A percentile compares a stretch with the other conserved stretches of the same genome.
Evolutionary conservation across 2,329 filamentous ascomycete genomes (phyloP).

Genomic region (Metarhizium anisopliae): DNA sequence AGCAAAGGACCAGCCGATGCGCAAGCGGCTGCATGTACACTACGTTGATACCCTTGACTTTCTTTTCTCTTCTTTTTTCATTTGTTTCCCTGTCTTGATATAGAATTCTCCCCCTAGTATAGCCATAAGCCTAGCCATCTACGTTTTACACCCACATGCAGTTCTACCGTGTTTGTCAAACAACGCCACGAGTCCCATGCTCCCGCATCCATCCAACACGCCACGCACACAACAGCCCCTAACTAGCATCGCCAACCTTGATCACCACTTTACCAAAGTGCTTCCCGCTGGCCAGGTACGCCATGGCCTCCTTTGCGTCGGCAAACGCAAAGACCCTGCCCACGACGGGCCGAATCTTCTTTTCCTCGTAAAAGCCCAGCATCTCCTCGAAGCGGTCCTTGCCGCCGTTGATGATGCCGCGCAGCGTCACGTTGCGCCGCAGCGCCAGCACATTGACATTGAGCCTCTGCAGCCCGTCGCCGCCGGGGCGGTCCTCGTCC

Average conservation of each 20-base stretch:
- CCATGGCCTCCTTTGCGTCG: conserved; percentile 38
- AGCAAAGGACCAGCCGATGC: too few relatives aligned
- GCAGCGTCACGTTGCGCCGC: conserved; percentile 35
- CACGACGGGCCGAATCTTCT: conserved; percentile 37
- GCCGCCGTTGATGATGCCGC: conserved; percentile 54
- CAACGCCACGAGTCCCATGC: too few relatives aligned
- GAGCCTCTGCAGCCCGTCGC: conserved; percentile 30
- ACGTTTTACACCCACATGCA: too few relatives aligned
- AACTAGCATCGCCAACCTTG: conserved; percentile 17
- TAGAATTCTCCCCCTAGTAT: too few relatives aligned
- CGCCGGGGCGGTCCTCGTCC: conserved; percentile 32
- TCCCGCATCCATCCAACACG: too few relatives aligned
- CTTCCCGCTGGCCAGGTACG: conserved; percentile 41
- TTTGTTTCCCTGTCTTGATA: too few relatives aligned
- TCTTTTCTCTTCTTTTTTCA: too few relatives aligned
- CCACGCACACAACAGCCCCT: too few relatives aligned
- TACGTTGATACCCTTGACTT: too few relatives aligned
- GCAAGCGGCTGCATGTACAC: too few relatives aligned
- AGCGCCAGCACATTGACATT: conserved; percentile 52
- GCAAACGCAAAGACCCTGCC: conserved; percentile 37
- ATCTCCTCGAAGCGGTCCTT: conserved; percentile 44
- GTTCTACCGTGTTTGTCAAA: too few relatives aligned
- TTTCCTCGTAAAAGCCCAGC: conserved; percentile 34
- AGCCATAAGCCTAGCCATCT: too few relatives aligned
- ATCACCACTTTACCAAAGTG: conserved; percentile 52